Conservation (phyloP, 2,329 filamentous ascomycete species). For the Ophiostoma montium region DNA sequence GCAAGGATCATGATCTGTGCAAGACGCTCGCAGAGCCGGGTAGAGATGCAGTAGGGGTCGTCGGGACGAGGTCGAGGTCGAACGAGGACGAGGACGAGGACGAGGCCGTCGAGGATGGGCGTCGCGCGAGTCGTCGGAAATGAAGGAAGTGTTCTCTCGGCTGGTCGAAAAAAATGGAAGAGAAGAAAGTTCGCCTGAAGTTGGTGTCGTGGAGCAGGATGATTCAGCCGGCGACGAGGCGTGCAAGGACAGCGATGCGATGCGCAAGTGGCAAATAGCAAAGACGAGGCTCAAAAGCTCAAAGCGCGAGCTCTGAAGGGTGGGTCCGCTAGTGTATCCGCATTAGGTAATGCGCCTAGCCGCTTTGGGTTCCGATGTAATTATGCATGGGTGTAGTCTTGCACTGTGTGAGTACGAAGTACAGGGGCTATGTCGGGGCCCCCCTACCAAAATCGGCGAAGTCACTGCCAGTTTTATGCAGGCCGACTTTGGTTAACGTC, state of each 20-base stretch:
- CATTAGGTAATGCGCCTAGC: no score
- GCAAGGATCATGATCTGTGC: slow-evolving; percentile 9
- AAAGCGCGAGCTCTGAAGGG: no score
- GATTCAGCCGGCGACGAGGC: not conserved
- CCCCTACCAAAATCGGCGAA: no score
- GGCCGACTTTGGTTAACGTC: no score
- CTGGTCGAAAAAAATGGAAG: no score
- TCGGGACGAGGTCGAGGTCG: not conserved
- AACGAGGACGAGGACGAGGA: not conserved
- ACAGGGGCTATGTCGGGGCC: no score
- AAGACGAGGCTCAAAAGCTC: slow-evolving; percentile 1
- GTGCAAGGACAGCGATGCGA: not conserved
- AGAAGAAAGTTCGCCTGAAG: not conserved
- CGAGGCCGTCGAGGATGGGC: not conserved
- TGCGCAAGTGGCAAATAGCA: not conserved
- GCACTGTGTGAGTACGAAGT: no score
- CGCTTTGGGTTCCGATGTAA: no score
- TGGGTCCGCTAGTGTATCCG: no score
- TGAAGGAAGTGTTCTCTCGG: not conserved
- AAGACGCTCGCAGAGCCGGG: not conserved
- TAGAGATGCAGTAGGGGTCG: not conserved
- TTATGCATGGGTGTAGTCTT: no score
- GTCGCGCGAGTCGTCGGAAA: not conserved
- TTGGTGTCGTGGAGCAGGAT: no score
- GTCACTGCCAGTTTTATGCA: no score